Evolutionary conservation across 2,329 filamentous ascomycete species (phyloP), one percentile per base, ranked within the genome.

Genomic region (Fusarium illudens): DNA sequence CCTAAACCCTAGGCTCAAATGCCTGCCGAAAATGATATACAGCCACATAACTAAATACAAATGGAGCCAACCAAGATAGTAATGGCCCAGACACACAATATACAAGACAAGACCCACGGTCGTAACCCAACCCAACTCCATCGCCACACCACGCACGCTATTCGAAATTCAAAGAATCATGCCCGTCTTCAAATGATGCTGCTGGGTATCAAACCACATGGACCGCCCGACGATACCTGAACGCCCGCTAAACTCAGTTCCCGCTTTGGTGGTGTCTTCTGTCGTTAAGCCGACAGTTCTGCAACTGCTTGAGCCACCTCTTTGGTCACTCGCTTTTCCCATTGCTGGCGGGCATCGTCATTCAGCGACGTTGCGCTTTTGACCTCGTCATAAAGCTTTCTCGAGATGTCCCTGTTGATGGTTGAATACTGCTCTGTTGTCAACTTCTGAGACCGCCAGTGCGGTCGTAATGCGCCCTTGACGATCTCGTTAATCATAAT

Each of bases 401-500:
- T 90, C 39, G 93, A 97, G 32, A 98, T 90, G 63, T 92, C 90
- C 65, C 94, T 90, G 76, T 98, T 98, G 79, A 98, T 97, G 59
- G 89, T 89, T 3, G 93, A 95, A 78, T 97, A 99, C 78, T 97
- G 91, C 62, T 97, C 92, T 71, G 94, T 92, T 17, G 90, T 93
- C 65, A 98, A 86, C 66, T 90, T 87, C 71, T 91, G 90, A 39
- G 90, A 90, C 65, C 90, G 87, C 84, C 95, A 98, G 69, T 93
- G 87, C 30, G 94, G 93, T 71, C 92, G 92, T 42, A 99, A 83
- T 6, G 92, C 93, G 39, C 86, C 84, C 68, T 93, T 92, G 71
- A 98, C 96, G 80, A 98, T 93, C 71, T 90, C 90, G 76, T 94
- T 95, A 68, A 99, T 91, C 75, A 90, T 93, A 70, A 92, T 90